Conservation (phyloP, 768 basidiomycete genomes). For the Naganishia onofrii region DNA sequence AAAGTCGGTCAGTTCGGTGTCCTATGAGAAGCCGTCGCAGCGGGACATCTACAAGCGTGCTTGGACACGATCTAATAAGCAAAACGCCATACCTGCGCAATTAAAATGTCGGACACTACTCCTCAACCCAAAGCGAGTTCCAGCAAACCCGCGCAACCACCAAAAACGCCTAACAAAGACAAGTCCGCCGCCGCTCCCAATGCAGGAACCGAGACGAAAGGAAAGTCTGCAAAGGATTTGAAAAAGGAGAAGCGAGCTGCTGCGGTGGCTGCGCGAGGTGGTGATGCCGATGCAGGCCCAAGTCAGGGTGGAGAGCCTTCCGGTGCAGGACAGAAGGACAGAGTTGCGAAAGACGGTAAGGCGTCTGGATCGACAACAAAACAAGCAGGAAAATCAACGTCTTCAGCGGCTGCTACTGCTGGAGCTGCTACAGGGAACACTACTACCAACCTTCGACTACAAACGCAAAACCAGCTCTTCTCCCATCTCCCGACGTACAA, state of each 20-base stretch:
- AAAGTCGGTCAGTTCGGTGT: background rate
- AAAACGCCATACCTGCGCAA: background rate
- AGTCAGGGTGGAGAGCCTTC: slow-evolving; percentile 14
- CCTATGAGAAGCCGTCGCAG: background rate
- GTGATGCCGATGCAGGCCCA: slow-evolving; percentile 8
- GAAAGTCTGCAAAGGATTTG: slow-evolving; percentile 43
- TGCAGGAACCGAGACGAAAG: background rate
- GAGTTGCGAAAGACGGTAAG: background rate
- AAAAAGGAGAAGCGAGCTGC: slow-evolving; percentile 52
- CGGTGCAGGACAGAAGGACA: slow-evolving; percentile 1
- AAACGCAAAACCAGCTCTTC: slow-evolving; percentile 43
- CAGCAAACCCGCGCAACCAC: background rate
- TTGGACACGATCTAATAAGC: too few species aligned
- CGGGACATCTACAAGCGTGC: too few species aligned
- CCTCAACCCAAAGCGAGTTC: slow-evolving; percentile 10
- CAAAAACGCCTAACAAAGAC: background rate
- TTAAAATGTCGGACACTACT: background rate
- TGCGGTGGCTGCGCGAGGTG: slow-evolving; percentile 43
- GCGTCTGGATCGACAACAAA: slow-evolving; percentile 12
- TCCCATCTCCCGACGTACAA: slow-evolving; percentile 45
- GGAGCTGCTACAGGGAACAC: background rate
- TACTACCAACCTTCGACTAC: slow-evolving; percentile 16
- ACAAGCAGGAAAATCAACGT: background rate
- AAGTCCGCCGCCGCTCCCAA: background rate
- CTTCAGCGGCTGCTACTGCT: background rate